phyloP scores from a whole-genome alignment of 345 rosid species.

The Combretum micranthum region DNA sequence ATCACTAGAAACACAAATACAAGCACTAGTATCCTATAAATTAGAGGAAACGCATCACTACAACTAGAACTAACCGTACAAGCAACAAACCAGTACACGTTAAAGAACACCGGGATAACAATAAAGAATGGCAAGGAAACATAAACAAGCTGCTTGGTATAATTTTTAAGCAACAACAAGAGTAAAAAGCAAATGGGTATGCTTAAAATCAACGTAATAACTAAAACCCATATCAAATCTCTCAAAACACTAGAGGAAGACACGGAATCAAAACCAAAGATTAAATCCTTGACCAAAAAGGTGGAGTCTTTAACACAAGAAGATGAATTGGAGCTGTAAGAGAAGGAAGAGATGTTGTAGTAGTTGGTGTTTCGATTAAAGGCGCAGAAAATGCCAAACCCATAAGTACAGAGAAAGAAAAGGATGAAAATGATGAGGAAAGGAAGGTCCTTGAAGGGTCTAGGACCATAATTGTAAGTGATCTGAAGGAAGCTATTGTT shows the following conservation, averaged over 20 bases:
- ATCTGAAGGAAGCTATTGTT: constrained; percentile 87
- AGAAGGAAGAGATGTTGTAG: constrained; percentile 42
- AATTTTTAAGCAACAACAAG: constrained; percentile 69
- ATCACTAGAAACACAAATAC: constrained; percentile 61
- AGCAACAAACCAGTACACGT: constrained; percentile 88
- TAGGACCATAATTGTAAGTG: constrained; percentile 65
- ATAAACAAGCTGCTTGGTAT: constrained; percentile 79
- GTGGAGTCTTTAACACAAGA: not conserved
- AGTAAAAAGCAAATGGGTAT: constrained; percentile 59
- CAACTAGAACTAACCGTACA: constrained; percentile 73
- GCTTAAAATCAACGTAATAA: constrained; percentile 57
- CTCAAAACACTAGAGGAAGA: constrained; percentile 25
- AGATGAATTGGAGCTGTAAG: constrained; percentile 26
- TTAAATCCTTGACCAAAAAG: constrained; percentile 13
- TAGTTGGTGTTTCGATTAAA: constrained; percentile 48
- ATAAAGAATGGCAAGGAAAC: constrained; percentile 69
- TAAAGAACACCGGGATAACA: constrained; percentile 55
- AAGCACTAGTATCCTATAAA: constrained; percentile 57
- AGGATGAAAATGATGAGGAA: constrained; percentile 64
- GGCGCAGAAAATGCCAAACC: constrained; percentile 65
- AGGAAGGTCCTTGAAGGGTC: constrained; percentile 71
- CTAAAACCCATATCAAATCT: constrained; percentile 62
- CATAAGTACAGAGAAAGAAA: constrained; percentile 56
- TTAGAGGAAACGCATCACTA: constrained; percentile 54
- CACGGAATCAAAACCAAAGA: constrained; percentile 9